These are phyloP conservation scores for Tuber umbilicatum DNA, from an alignment of 495 filamentous ascomycete genomes.

Conservation along the genomic window DNA sequence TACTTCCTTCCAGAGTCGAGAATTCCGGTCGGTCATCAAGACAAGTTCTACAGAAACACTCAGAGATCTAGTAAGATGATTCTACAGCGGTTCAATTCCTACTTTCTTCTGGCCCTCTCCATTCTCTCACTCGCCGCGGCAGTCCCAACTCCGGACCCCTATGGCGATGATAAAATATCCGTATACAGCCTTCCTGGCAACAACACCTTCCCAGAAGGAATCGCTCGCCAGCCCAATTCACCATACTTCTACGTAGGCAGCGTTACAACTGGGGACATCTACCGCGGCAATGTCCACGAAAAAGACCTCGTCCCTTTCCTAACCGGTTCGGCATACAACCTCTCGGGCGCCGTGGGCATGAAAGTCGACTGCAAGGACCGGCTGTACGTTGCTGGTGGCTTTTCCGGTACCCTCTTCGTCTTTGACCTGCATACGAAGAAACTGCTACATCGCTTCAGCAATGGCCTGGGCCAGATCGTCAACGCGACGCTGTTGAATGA, in stretches of 20 bases:
- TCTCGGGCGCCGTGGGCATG: constrained; percentile 6
- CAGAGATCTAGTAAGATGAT: not conserved
- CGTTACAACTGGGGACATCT: constrained; percentile 7
- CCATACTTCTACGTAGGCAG: constrained; percentile 26
- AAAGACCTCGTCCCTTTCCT: not conserved
- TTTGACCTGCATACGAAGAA: constrained; percentile 8
- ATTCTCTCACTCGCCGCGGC: constrained; percentile 6
- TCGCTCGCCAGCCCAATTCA: constrained; percentile 8
- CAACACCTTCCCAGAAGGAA: constrained; percentile 20
- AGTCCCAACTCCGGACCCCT: not conserved
- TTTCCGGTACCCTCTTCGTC: constrained; percentile 9
- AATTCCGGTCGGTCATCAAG: not conserved
- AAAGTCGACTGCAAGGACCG: constrained; percentile 2
- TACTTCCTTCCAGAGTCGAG: not conserved
- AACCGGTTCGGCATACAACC: not conserved
- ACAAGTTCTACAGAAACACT: not conserved
- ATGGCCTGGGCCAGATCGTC: not conserved
- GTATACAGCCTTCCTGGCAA: constrained; percentile 18
- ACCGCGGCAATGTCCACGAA: constrained; percentile 14
- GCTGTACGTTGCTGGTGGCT: constrained; percentile 12
- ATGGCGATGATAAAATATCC: not conserved
- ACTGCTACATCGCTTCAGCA: constrained; percentile 13
- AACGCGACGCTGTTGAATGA: constrained; percentile 10
- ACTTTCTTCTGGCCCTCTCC: constrained; percentile 1
- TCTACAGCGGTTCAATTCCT: not conserved